These are phyloP conservation scores for Hirschfeldia incana DNA, from an alignment of 345 rosid genomes.

Conservation along the genomic window DNA sequence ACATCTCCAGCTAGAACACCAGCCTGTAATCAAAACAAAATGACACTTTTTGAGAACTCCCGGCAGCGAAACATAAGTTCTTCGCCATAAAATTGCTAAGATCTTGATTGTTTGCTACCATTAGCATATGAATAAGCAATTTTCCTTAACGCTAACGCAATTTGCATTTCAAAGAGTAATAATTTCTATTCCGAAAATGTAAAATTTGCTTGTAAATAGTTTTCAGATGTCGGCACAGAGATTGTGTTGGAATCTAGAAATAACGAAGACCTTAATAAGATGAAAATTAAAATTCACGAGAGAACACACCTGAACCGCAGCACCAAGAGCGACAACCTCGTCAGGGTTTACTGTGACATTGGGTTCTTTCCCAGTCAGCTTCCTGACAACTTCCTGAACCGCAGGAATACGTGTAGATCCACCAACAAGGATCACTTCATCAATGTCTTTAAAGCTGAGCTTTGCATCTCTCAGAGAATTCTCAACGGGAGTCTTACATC, in stretches of 20 bases:
- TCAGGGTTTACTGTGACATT: constrained; percentile 97
- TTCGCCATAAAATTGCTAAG: not conserved
- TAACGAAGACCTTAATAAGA: not conserved
- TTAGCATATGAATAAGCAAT: not conserved
- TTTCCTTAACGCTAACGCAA: not conserved
- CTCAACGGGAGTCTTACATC: constrained; percentile 88
- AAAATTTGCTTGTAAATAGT: no score
- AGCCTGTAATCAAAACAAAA: constrained; percentile 51
- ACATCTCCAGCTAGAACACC: constrained; percentile 97
- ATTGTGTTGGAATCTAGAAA: not conserved
- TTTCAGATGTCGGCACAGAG: not conserved
- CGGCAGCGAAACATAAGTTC: not conserved
- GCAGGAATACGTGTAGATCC: constrained; percentile 99
- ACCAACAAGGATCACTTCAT: constrained; percentile 97
- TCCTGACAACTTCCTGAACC: constrained; percentile 89
- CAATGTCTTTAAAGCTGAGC: constrained; percentile 77
- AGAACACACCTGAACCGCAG: constrained; percentile 87
- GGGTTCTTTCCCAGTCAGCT: constrained; percentile 89
- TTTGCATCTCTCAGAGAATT: constrained; percentile 88
- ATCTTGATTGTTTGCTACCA: not conserved
- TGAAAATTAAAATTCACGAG: not conserved
- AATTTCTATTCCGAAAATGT: not conserved
- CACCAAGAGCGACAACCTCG: constrained; percentile 97
- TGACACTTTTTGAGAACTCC: not conserved
- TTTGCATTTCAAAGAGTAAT: not conserved